phyloP scores from a whole-genome alignment of 2,329 filamentous ascomycete genomes.

The Penicillium thymicola region DNA sequence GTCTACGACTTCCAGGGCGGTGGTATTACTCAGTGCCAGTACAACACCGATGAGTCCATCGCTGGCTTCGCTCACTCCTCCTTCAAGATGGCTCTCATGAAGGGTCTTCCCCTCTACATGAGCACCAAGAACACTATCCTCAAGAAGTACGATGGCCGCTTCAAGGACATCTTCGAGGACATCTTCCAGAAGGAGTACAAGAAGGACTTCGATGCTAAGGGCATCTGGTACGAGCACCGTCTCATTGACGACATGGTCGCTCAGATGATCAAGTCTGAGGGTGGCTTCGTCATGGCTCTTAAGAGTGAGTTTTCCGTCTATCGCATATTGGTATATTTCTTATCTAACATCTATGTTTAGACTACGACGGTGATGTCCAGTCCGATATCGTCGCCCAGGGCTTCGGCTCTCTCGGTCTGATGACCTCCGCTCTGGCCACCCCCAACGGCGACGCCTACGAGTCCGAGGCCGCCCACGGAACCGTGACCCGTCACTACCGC shows the following conservation, averaged over 20 bases:
- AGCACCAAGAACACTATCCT: constrained; percentile 99
- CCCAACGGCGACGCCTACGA: constrained; percentile 97
- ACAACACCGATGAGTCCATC: constrained; percentile 98
- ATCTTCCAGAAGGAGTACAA: constrained; percentile 87
- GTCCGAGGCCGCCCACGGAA: constrained; percentile 96
- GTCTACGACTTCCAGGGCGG: constrained; percentile 86
- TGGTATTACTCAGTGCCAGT: constrained; percentile 90
- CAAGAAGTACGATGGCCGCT: constrained; percentile 96
- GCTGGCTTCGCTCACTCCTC: constrained; percentile 89
- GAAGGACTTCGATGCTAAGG: constrained; percentile 82
- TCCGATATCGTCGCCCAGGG: constrained; percentile 98
- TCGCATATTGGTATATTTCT: neutral
- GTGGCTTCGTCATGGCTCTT: constrained; percentile 94
- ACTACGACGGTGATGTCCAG: constrained; percentile 99
- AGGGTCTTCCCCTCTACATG: constrained; percentile 94
- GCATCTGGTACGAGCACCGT: constrained; percentile 99
- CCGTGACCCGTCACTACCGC: constrained; percentile 96
- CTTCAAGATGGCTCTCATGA: constrained; percentile 90
- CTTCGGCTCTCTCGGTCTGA: constrained; percentile 95
- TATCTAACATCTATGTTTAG: constrained; percentile 44
- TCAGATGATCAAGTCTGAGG: constrained; percentile 99
- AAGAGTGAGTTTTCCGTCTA: constrained; percentile 69
- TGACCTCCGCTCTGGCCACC: constrained; percentile 97
- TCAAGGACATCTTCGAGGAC: constrained; percentile 99
- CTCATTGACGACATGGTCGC: constrained; percentile 99